Percentiles rank a stretch among this genome's conserved stretches.
Conservation (phyloP, 78 protist species). For the Protostelium mycophagum region DNA sequence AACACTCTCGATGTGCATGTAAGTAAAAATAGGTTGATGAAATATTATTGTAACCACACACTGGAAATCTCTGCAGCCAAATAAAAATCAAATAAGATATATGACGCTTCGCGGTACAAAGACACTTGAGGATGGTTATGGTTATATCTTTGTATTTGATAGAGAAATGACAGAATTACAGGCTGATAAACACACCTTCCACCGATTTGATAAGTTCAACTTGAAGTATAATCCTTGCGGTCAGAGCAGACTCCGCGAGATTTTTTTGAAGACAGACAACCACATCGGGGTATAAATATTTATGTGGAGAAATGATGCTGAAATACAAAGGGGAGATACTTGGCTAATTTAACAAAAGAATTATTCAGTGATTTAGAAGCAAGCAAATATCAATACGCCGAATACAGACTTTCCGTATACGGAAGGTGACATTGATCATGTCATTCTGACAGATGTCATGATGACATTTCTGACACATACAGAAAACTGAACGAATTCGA, state of each 20-base stretch:
- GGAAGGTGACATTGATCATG: constrained; percentile 52
- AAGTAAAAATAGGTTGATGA: too few species aligned
- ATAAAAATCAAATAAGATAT: too few species aligned
- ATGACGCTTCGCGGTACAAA: too few species aligned
- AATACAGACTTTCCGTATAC: constrained; percentile 93
- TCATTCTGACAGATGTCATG: background rate
- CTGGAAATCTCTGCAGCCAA: too few species aligned
- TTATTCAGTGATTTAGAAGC: constrained; percentile 78
- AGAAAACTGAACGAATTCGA: constrained; percentile 85
- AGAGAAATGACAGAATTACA: too few species aligned
- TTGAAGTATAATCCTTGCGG: constrained; percentile 92
- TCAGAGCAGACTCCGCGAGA: constrained; percentile 76
- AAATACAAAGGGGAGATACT: constrained; percentile 68
- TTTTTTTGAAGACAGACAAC: constrained; percentile 96
- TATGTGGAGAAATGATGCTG: background rate
- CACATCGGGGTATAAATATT: constrained; percentile 46
- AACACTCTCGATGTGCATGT: constrained; percentile 93
- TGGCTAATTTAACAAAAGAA: constrained; percentile 90
- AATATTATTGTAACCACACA: too few species aligned
- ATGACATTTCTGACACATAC: background rate
- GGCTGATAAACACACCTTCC: constrained; percentile 70
- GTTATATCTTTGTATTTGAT: too few species aligned
- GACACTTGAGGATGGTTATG: too few species aligned
- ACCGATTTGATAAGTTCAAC: constrained; percentile 92
- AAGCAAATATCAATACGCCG: constrained; percentile 86